Conservation (phyloP, 139 green algal species). For the Gonium pectorale region DNA sequence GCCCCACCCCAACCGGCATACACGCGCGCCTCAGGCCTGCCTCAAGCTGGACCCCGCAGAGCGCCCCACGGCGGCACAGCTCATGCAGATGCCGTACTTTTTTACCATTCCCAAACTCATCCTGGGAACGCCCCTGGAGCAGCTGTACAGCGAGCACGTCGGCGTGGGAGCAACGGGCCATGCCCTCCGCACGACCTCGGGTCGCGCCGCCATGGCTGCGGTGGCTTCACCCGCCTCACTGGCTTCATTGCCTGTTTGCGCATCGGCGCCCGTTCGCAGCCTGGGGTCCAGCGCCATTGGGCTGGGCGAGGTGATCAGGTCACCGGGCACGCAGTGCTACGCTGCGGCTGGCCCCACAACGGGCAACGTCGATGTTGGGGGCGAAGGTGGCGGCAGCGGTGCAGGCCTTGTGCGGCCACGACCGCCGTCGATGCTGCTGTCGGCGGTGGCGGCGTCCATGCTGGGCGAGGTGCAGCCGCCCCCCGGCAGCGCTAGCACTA, state of each 20-base stretch:
- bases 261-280: too few relatives aligned
- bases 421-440: slow-evolving; percentile 2
- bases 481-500: background rate
- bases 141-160: slow-evolving; percentile 1
- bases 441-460: slow-evolving; percentile 1
- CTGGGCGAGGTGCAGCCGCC: slow-evolving; percentile 2
- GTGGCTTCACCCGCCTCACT: too few relatives aligned
- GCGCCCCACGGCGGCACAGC: background rate
- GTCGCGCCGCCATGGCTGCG: background rate
- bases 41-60: background rate
- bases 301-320: too few relatives aligned
- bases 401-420: background rate
- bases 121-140: background rate
- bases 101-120: background rate
- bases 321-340: too few relatives aligned
- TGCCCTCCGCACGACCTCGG: background rate
- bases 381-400: too few relatives aligned
- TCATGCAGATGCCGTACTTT: slow-evolving; percentile 33
- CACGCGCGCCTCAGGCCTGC: background rate
- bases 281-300: too few relatives aligned
- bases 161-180: too few relatives aligned
- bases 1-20: background rate
- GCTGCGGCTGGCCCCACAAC: too few relatives aligned
- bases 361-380: too few relatives aligned
- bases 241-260: too few relatives aligned